Evolutionary conservation across 1,284 basidiomycete genomes (phyloP).

Genomic region (Cystobasidium slooffiae): DNA sequence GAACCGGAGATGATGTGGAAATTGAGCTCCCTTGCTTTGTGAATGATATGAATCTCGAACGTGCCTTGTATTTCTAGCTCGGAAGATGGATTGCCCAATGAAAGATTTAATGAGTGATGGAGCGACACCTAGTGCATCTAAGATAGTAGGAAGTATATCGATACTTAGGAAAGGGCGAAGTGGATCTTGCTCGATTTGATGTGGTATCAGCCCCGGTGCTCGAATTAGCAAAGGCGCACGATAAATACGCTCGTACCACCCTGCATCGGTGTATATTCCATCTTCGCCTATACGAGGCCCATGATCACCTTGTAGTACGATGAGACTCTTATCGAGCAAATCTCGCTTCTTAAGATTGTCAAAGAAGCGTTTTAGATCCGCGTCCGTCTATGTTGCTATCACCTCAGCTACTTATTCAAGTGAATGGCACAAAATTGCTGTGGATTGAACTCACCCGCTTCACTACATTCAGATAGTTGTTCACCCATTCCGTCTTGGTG

Average conservation of each 20-base stretch:
- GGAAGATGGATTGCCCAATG: slow-evolving; percentile 30
- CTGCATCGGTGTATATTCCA: slow-evolving; percentile 24
- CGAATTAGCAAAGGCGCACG: slow-evolving; percentile 10
- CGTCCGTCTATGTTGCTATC: slow-evolving; percentile 6
- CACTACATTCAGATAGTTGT: slow-evolving; percentile 40
- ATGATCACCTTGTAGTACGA: slow-evolving; percentile 43
- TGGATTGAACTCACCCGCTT: slow-evolving; percentile 14
- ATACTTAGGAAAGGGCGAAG: slow-evolving; percentile 1
- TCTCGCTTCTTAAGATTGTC: slow-evolving; percentile 24
- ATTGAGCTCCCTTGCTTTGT: slow-evolving; percentile 23
- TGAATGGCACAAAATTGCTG: no score
- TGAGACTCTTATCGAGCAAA: slow-evolving; percentile 37
- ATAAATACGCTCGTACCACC: slow-evolving; percentile 22
- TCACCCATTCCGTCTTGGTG: slow-evolving; percentile 17
- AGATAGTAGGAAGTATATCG: slow-evolving; percentile 27
- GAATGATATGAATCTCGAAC: slow-evolving; percentile 24
- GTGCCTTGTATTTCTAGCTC: slow-evolving; percentile 2
- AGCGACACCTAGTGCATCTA: slow-evolving; percentile 24
- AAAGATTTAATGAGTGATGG: slow-evolving; percentile 12
- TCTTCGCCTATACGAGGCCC: slow-evolving; percentile 34
- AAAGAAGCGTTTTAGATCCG: slow-evolving; percentile 32
- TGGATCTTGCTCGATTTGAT: slow-evolving; percentile 16
- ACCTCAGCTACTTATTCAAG: no score
- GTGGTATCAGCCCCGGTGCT: slow-evolving; percentile 8
- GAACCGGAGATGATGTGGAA: slow-evolving; percentile 11